Percentiles rank a stretch among this genome's conserved stretches.
These are phyloP conservation scores for Boletus chippewaensis DNA, from an alignment of 1,284 basidiomycete species.

Conservation along the genomic window DNA sequence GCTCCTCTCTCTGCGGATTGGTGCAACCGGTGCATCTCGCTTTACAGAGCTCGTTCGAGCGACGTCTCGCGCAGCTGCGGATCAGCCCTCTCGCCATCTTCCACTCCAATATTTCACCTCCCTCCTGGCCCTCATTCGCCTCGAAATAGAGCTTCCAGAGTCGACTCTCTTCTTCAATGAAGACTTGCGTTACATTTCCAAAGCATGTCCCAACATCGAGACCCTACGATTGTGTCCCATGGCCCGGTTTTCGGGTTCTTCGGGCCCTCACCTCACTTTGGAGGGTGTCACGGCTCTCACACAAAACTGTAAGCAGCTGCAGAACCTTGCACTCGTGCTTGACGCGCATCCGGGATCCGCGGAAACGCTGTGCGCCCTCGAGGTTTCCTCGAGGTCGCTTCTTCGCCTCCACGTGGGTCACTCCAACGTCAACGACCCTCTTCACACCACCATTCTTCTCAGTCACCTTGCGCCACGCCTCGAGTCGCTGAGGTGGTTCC, in stretches of 20 bases:
- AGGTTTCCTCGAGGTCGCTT: slow-evolving; percentile 55
- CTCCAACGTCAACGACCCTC: slow-evolving; percentile 60
- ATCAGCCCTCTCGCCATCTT: slow-evolving; percentile 48
- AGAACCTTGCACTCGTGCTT: slow-evolving; percentile 58
- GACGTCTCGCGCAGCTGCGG: slow-evolving; percentile 50
- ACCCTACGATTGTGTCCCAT: slow-evolving; percentile 57
- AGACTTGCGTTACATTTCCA: slow-evolving; percentile 52
- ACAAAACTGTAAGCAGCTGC: slow-evolving; percentile 49
- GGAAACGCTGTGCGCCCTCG: slow-evolving; percentile 40
- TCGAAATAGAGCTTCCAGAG: slow-evolving; percentile 71
- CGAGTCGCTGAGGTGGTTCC: slow-evolving; percentile 65
- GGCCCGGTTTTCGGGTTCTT: slow-evolving; percentile 51
- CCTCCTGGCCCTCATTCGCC: slow-evolving; percentile 47
- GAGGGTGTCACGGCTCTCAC: slow-evolving; percentile 56
- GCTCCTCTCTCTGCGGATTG: slow-evolving; percentile 53
- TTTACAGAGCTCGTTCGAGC: slow-evolving; percentile 63
- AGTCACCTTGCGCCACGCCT: slow-evolving; percentile 68
- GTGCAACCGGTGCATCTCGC: slow-evolving; percentile 54
- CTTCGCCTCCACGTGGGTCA: slow-evolving; percentile 65
- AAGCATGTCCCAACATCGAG: slow-evolving; percentile 60
- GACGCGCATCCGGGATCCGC: slow-evolving; percentile 47
- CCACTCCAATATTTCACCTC: slow-evolving; percentile 52
- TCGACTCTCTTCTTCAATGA: slow-evolving; percentile 55
- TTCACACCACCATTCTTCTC: slow-evolving; percentile 60
- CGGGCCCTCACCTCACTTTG: slow-evolving; percentile 46